Percentiles rank a stretch among this genome's conserved stretches.
Evolutionary conservation across 2,329 filamentous ascomycete genomes (phyloP).

Genomic region (Corinectria fuckeliana): DNA sequence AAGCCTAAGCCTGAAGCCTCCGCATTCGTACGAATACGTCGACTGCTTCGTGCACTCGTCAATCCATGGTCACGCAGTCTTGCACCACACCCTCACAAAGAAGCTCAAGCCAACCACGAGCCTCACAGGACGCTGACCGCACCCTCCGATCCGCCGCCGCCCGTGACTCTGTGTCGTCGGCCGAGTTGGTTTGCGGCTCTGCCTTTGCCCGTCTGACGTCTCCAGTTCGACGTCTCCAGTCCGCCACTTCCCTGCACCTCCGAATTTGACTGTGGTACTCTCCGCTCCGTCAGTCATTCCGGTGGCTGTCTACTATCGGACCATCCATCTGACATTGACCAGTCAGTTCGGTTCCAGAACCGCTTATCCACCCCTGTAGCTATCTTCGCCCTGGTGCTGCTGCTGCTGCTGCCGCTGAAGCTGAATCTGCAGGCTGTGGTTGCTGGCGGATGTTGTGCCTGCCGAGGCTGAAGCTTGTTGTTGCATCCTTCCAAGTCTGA

Average conservation of each 20-base stretch:
- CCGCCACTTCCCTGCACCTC: constrained; percentile 17
- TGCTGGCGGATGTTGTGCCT: constrained; percentile 27
- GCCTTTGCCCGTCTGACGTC: constrained; percentile 1
- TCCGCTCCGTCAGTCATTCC: background rate
- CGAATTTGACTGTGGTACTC: constrained; percentile 9
- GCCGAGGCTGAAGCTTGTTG: constrained; percentile 9
- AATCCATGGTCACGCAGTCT: background rate
- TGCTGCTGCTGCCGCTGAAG: constrained; percentile 1
- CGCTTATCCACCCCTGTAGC: background rate
- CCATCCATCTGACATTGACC: background rate
- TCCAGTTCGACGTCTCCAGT: constrained; percentile 6
- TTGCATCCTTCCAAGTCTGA: constrained; percentile 19
- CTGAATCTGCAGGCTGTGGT: constrained; percentile 6
- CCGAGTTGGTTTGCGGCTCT: constrained; percentile 22
- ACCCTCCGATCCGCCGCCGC: constrained; percentile 10
- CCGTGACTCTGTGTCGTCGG: constrained; percentile 15
- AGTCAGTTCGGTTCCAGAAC: constrained; percentile 3
- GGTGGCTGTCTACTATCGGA: background rate
- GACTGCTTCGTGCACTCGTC: background rate
- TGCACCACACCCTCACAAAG: background rate
- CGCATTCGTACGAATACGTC: background rate
- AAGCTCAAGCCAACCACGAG: background rate
- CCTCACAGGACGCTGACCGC: background rate
- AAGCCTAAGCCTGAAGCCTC: too few species aligned
- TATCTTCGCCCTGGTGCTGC: background rate